These are phyloP conservation scores for Chrysosporium keratinophilum DNA, from an alignment of 2,329 filamentous ascomycete species.

Conservation along the genomic window DNA sequence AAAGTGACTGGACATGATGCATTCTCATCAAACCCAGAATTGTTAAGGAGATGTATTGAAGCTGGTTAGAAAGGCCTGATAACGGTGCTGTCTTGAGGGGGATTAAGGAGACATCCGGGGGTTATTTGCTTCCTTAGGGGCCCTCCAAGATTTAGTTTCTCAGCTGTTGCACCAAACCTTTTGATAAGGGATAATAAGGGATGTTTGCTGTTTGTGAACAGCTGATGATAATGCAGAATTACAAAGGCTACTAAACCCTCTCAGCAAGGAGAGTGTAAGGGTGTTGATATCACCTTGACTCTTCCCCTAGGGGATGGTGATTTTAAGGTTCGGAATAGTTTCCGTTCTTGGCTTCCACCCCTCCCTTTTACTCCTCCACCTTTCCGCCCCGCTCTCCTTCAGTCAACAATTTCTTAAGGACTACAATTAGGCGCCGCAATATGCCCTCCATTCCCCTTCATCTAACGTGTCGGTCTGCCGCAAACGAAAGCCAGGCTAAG, in stretches of 20 bases:
- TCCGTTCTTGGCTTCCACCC: neutral
- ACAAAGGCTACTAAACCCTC: neutral
- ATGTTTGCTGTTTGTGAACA: neutral
- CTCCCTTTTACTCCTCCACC: neutral
- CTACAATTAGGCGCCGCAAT: neutral
- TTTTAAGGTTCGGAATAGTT: neutral
- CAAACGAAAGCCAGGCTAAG: constrained; percentile 8
- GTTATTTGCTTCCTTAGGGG: neutral
- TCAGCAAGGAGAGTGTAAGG: too few species aligned
- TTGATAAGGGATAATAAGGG: neutral
- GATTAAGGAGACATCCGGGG: neutral
- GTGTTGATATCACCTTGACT: too few species aligned
- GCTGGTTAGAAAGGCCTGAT: neutral
- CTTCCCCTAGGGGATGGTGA: too few species aligned
- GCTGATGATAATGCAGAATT: neutral
- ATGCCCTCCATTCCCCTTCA: constrained; percentile 38
- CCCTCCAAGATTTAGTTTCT: neutral
- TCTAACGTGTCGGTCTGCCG: constrained; percentile 17
- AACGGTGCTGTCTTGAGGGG: neutral
- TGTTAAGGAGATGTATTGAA: neutral
- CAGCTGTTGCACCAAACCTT: neutral
- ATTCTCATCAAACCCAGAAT: neutral
- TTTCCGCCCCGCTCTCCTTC: constrained; percentile 1
- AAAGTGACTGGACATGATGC: neutral
- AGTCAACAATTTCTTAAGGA: neutral